Percentiles rank a stretch among this genome's conserved stretches.
These are phyloP conservation scores for Myriosclerotinia duriaeana DNA, from an alignment of 2,329 filamentous ascomycete genomes.

Conservation along the genomic window DNA sequence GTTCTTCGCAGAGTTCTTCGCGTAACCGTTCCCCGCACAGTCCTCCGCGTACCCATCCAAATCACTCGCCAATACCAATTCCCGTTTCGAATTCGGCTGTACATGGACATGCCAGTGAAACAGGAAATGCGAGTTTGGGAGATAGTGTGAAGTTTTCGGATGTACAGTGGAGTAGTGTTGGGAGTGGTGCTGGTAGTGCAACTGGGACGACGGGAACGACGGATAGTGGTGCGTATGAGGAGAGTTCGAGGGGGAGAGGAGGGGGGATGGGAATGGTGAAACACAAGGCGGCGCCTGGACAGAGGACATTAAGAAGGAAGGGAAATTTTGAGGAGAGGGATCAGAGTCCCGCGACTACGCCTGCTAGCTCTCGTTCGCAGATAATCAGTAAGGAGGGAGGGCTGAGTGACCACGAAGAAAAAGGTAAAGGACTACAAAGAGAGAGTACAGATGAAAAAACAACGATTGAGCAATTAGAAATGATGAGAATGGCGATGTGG, in stretches of 20 bases:
- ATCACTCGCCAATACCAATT: not conserved
- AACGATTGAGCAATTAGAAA: not conserved
- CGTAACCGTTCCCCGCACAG: no score
- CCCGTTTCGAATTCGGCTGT: not conserved
- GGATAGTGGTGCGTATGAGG: not conserved
- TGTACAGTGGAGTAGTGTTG: conserved; percentile 15
- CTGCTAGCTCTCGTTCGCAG: conserved; percentile 11
- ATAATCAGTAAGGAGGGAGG: not conserved
- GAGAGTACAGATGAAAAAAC: not conserved
- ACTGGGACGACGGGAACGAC: not conserved
- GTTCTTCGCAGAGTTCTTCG: not conserved
- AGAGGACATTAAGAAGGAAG: conserved; percentile 8
- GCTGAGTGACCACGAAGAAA: no score
- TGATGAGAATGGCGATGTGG: conserved; percentile 8
- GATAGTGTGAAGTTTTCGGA: conserved; percentile 12
- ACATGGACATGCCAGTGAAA: not conserved
- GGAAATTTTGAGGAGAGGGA: conserved; percentile 3
- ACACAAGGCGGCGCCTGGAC: conserved; percentile 14
- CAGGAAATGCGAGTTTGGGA: not conserved
- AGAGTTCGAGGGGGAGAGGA: not conserved
- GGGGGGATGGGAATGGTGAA: not conserved
- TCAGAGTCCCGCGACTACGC: not conserved
- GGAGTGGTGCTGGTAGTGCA: not conserved
- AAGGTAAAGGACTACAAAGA: not conserved
- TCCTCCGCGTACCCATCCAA: not conserved